Percentiles rank a stretch among this genome's conserved stretches.
phyloP scores from a whole-genome alignment of 2,329 filamentous ascomycete genomes.

The Fusarium abutilonis region DNA sequence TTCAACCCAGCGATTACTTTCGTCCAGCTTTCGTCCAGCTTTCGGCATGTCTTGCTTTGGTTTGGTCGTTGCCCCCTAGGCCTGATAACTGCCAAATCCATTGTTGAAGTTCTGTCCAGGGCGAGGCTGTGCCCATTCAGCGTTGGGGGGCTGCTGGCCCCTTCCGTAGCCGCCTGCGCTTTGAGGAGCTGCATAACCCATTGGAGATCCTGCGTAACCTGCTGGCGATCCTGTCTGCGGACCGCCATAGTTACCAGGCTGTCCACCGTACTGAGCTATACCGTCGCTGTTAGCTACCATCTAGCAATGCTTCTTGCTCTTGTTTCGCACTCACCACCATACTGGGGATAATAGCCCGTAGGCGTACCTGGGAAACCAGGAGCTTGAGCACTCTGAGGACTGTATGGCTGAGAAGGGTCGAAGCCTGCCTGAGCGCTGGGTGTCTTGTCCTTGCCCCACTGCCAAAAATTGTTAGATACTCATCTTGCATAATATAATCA shows the following conservation, averaged over 20 bases:
- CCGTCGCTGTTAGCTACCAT: conserved; percentile 42
- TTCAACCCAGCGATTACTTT: conserved; percentile 35
- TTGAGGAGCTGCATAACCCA: conserved; percentile 75
- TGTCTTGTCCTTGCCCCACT: conserved; percentile 99
- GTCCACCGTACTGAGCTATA: conserved; percentile 67
- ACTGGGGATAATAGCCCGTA: conserved; percentile 88
- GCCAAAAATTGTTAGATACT: conserved; percentile 41
- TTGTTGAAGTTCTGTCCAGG: conserved; percentile 67
- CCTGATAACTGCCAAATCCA: conserved; percentile 72
- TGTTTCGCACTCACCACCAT: conserved; percentile 73
- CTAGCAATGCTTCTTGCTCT: not conserved
- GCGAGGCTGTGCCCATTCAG: conserved; percentile 64
- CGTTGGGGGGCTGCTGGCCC: conserved; percentile 69
- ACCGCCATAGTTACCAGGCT: conserved; percentile 73
- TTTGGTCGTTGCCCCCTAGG: conserved; percentile 53
- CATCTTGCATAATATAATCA: not conserved
- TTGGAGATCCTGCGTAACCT: conserved; percentile 72
- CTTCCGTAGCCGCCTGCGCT: conserved; percentile 88
- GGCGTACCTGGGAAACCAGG: conserved; percentile 81
- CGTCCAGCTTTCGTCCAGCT: conserved; percentile 36
- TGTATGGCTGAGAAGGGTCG: conserved; percentile 77
- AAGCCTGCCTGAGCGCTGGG: conserved; percentile 76
- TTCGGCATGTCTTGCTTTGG: conserved; percentile 38
- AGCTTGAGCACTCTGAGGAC: conserved; percentile 78
- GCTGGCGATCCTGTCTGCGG: conserved; percentile 70